Evolutionary conservation across 2,329 filamentous ascomycete species (phyloP), one percentile per base, ranked within the genome.

Genomic region (Hypomyces rosellus): DNA sequence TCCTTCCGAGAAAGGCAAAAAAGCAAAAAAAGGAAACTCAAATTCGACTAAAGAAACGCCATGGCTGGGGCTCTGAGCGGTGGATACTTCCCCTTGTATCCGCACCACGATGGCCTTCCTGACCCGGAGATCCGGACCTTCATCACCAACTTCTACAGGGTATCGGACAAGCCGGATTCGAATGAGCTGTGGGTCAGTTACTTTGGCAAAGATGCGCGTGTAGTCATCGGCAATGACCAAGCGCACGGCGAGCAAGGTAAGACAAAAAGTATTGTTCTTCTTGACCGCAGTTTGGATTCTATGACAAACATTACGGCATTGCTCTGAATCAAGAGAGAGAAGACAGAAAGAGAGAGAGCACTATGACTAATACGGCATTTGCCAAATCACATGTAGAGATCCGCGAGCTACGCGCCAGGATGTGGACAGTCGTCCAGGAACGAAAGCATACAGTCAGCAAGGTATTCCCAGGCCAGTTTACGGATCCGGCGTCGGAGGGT

Each of bases 131-230:
- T 69, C 40, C 64, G 61, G 41, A 59, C 59, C 25, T 75, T 76
- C 45, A 65, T 76, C 52, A 64, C 66, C 49, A 61, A 62, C 33
- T 77, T 77, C 57, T 77, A 72, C 59, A 63, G 59, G 3, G 57
- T 65, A 12, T 76, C 74, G 20, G 74, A 77, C 55, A 67, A 66
- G 20, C 58, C 61, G 3, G 65, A 65, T n/a, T 59, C 61, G 53
- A 68, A 73, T 44, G 68, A 72, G 49, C 64, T 69, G 39, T 77
- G 74, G 74, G 59, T 72, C 14, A 59, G 61, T 33, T 68, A 61
- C 37, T 77, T 76, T 57, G 59, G 59, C 2, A 57, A 69, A 3
- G 70, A 71, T 44, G 74, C 73, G n/a, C 57, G 56, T 16, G 59
- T 76, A 8, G 60, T 68, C 5, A 70, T 77, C 50, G 73, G 69